Evolutionary conservation across 148 eudicot species (phyloP).

Genomic region (Vaccinium myrtillus): DNA sequence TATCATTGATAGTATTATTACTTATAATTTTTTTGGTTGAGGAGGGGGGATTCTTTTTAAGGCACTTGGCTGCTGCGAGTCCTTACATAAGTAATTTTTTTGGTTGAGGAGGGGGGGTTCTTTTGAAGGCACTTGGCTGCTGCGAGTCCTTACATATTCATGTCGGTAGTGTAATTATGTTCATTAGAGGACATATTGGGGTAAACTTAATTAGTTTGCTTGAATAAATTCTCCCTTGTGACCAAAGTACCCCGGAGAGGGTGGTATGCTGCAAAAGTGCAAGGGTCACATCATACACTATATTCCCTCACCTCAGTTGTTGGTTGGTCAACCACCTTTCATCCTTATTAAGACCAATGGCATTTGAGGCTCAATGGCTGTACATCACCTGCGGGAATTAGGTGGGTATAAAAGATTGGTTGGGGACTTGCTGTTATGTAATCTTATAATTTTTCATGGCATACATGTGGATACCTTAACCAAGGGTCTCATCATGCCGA

Average conservation of each 20-base stretch:
- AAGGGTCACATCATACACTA: not conserved
- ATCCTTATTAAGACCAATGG: not conserved
- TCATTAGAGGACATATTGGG: not conserved
- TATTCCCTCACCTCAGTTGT: not conserved
- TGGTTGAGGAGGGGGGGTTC: not conserved
- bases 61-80: too few species aligned
- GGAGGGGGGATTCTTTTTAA: too few species aligned
- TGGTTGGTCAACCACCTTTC: not conserved
- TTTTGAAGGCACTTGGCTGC: not conserved
- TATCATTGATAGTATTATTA: not conserved
- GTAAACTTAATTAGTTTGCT: conserved; percentile 2
- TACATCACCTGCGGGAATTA: not conserved
- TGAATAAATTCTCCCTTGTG: not conserved
- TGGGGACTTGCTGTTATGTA: not conserved
- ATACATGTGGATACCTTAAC: not conserved
- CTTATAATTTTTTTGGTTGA: too few species aligned
- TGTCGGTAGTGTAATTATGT: not conserved
- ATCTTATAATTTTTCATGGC: not conserved
- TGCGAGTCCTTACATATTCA: not conserved
- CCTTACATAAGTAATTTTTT: too few species aligned
- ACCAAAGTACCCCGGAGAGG: not conserved
- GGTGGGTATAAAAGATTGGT: not conserved
- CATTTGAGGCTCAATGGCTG: not conserved
- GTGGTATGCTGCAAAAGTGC: not conserved
- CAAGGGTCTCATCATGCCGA: not conserved